Conservation (phyloP, 768 basidiomycete species). For the Boletus rubescentipes region DNA sequence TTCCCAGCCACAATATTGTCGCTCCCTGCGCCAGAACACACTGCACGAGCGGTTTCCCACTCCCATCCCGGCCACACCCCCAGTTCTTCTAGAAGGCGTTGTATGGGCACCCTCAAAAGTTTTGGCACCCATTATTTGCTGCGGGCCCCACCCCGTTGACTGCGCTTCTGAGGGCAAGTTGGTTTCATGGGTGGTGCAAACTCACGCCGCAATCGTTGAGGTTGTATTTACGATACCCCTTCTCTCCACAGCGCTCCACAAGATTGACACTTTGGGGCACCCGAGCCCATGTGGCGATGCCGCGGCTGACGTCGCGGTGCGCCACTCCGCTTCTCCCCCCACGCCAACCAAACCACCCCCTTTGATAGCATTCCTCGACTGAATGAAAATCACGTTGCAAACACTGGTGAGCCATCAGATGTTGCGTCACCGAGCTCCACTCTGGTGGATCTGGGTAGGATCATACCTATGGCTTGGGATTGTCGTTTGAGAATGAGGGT, state of each 20-base stretch:
- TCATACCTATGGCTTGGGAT: not conserved
- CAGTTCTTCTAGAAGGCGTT: not conserved
- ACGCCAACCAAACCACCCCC: not conserved
- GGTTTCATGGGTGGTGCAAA: not conserved
- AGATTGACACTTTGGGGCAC: conserved; percentile 11
- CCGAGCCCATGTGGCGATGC: not conserved
- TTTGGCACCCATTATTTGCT: not conserved
- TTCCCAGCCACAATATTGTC: not conserved
- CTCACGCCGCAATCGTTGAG: not conserved
- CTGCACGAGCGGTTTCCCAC: not conserved
- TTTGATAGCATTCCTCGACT: not conserved
- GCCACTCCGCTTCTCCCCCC: not conserved
- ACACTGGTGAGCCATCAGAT: no score
- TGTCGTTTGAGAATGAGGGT: not conserved
- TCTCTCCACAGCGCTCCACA: conserved; percentile 17
- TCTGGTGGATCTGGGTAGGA: not conserved
- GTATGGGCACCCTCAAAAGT: not conserved
- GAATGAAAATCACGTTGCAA: conserved; percentile 4
- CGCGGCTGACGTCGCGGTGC: not conserved
- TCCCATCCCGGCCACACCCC: no score
- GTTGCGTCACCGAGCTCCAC: not conserved
- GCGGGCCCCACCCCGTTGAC: not conserved
- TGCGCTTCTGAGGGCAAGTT: not conserved
- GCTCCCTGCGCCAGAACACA: not conserved
- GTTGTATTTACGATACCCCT: not conserved